Evolutionary conservation across 345 rosid genomes (phyloP), one percentile per base, ranked within the genome.

Genomic region (Pistacia atlantica): DNA sequence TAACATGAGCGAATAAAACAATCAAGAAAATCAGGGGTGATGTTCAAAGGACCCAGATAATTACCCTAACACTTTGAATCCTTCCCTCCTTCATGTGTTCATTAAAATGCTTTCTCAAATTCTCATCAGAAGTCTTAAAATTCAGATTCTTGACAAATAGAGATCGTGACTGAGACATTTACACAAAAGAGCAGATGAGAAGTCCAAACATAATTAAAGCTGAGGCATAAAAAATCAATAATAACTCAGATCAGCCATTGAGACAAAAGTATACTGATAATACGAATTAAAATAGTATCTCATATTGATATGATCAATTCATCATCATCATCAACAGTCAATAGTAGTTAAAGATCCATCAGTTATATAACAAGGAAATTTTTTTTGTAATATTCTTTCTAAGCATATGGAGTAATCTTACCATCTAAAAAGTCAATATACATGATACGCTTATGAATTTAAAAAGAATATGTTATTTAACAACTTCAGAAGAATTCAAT

Each of bases 61-160:
- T 87, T 89, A 92, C 99, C 97, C 81, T 92, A 82, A 86, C 89
- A 76, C 97, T 93, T 57, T 81, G 82, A 78, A 96, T 87, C 82
- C 80, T 88, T 81, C 95, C 98, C 38, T 88, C 87, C 80, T 87
- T 89, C 85, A 93, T 78, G 80, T 80, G 89, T 84, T 82, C 82
- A 42, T 74, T 77, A 63, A 96, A 87, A 86, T 96, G 98, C 87
- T 79, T 84, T 85, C 82, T 89, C 82, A 96, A 78, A 81, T 83
- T 63, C 79, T 91, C 98, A 79, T 95, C 94, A 54, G 97, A 84
- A 10, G 97, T 95, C 87, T 86, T 95, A 86, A 95, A 91, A 87
- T 90, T 95, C 82, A 92, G 89, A 82, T 95, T 95, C 93, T 91
- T 93, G 79, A 95, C 92, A 79, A 83, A 90, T 67, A 96, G 82